Percentiles rank a stretch among this genome's conserved stretches.
phyloP scores from a whole-genome alignment of 208 protist species.

The Leishmania guyanensis region DNA sequence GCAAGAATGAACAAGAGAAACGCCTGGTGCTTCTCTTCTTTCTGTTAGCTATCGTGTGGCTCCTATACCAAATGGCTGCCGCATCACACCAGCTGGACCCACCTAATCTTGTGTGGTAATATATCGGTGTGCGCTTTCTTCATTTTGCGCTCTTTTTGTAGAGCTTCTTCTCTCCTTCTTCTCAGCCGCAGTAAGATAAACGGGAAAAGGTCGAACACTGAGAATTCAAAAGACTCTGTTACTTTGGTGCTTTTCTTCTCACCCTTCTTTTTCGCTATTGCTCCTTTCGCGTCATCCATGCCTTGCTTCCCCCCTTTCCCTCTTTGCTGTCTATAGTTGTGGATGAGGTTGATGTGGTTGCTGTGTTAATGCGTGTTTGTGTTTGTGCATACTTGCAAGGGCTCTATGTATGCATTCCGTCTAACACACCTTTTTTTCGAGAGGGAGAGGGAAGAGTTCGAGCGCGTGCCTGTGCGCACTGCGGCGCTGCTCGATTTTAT shows the following conservation, averaged over 20 bases:
- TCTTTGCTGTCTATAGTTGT: neutral
- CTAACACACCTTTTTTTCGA: neutral
- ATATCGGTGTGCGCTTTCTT: slow-evolving; percentile 8
- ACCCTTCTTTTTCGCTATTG: slow-evolving; percentile 4
- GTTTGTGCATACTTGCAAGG: slow-evolving; percentile 1
- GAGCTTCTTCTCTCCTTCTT: neutral
- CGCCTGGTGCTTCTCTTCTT: neutral
- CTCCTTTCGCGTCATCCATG: neutral
- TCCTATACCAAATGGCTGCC: slow-evolving; percentile 2
- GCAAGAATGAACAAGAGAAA: neutral
- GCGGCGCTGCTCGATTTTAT: neutral
- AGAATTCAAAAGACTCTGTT: slow-evolving; percentile 2
- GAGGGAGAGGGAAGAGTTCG: neutral
- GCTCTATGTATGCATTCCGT: neutral
- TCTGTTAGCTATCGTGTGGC: neutral
- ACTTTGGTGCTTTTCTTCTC: neutral
- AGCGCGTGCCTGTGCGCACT: neutral
- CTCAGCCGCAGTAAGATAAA: slow-evolving; percentile 4
- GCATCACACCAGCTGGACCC: slow-evolving; percentile 7
- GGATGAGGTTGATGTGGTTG: neutral
- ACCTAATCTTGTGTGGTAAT: slow-evolving; percentile 6
- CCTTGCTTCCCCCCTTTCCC: slow-evolving; percentile 4
- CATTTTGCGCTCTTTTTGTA: neutral
- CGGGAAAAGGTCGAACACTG: slow-evolving; percentile 1
- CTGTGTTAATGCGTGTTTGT: slow-evolving; percentile 3